These are phyloP conservation scores for Dichotomocladium elegans DNA, from an alignment of 371 early-diverging fungal species.

Conservation along the genomic window DNA sequence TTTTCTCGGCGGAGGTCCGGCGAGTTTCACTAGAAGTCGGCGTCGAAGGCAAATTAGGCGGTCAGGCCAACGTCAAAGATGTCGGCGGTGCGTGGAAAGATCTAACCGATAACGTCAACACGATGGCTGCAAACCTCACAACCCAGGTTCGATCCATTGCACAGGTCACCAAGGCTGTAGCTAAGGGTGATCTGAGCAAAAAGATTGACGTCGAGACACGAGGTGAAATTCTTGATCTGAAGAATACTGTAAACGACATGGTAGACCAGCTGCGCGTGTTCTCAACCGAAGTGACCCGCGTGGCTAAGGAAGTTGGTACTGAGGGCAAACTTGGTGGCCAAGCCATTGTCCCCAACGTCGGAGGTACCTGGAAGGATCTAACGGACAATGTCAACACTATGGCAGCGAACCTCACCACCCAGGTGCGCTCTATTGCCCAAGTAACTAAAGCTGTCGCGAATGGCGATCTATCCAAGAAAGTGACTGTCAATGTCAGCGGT, in stretches of 20 bases:
- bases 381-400: conserved; percentile 63
- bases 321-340: conserved; percentile 54
- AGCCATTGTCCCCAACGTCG: conserved; percentile 46
- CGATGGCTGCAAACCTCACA: conserved; percentile 48
- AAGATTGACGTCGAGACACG: conserved; percentile 61
- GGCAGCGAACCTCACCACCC: conserved; percentile 61
- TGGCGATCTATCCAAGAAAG: conserved; percentile 48
- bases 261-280: conserved; percentile 35
- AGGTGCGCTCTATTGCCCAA: conserved; percentile 53
- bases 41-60: conserved; percentile 45
- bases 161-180: conserved; percentile 48
- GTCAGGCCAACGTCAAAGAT: conserved; percentile 36
- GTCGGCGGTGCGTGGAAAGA: conserved; percentile 56
- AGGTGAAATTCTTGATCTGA: conserved; percentile 49
- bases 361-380: conserved; percentile 63
- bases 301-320: conserved; percentile 50
- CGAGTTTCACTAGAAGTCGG: conserved; percentile 48
- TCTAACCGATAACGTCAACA: conserved; percentile 52
- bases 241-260: conserved; percentile 18
- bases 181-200: conserved; percentile 53
- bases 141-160: conserved; percentile 54
- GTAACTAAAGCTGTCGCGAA: conserved; percentile 59
- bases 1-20: conserved; percentile 41
- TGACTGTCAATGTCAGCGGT: conserved; percentile 33
- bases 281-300: conserved; percentile 41